Evolutionary conservation across 2,329 filamentous ascomycete species (phyloP).

Genomic region (Calonectria pauciramosa): DNA sequence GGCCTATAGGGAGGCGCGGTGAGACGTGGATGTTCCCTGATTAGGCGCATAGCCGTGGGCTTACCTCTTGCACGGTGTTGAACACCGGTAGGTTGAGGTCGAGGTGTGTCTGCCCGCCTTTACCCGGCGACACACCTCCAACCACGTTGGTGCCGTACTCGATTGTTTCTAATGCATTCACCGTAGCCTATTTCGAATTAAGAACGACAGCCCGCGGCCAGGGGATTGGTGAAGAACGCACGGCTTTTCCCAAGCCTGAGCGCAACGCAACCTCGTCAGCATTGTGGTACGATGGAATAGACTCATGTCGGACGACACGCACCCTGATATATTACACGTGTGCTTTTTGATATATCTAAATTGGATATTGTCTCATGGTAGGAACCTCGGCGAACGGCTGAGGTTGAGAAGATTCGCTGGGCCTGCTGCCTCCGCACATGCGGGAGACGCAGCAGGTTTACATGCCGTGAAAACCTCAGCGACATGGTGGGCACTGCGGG

Average conservation of each 20-base stretch:
- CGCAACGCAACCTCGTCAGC: background rate
- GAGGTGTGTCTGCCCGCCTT: slow-evolving; percentile 50
- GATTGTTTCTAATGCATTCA: slow-evolving; percentile 55
- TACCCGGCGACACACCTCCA: slow-evolving; percentile 55
- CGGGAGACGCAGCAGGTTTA: background rate
- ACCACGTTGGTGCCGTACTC: slow-evolving; percentile 55
- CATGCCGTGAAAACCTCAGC: background rate
- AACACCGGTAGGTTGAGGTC: slow-evolving; percentile 53
- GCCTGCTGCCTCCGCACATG: background rate
- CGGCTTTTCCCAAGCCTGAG: slow-evolving; percentile 54
- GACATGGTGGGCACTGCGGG: background rate
- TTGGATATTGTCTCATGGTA: slow-evolving; percentile 21
- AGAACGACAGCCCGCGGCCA: background rate
- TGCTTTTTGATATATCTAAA: slow-evolving; percentile 15
- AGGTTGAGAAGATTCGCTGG: background rate
- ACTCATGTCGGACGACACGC: background rate
- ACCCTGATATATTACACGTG: slow-evolving; percentile 28
- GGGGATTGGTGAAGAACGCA: slow-evolving; percentile 31
- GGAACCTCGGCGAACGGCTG: background rate
- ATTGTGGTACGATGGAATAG: background rate
- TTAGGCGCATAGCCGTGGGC: background rate
- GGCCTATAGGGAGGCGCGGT: slow-evolving; percentile 42
- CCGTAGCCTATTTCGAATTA: slow-evolving; percentile 47
- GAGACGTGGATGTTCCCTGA: background rate
- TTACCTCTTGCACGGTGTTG: slow-evolving; percentile 50